Percentiles rank a stretch among this genome's conserved stretches.
Evolutionary conservation across 495 filamentous ascomycete species (phyloP).

Genomic region (Friedmanniomyces simplex): DNA sequence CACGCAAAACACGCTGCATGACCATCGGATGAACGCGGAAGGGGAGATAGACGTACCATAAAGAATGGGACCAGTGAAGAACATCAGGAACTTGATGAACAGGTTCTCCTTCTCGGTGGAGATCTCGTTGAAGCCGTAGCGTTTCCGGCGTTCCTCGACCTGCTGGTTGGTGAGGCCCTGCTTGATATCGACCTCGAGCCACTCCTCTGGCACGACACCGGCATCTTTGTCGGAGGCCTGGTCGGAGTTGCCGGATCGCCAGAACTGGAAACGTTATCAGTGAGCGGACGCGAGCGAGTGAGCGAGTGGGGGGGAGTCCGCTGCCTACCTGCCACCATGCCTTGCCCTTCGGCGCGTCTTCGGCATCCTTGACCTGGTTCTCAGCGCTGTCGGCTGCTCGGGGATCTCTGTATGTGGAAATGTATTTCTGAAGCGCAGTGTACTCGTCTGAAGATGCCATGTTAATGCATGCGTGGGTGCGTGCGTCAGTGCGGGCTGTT

Average conservation of each 20-base stretch:
- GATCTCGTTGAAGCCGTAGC: slow-evolving; percentile 65
- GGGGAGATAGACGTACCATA: slow-evolving; percentile 49
- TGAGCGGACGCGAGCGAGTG: slow-evolving; percentile 23
- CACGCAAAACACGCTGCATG: slow-evolving; percentile 15
- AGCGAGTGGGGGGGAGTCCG: neutral
- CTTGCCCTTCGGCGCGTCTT: slow-evolving; percentile 23
- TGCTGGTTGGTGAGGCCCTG: slow-evolving; percentile 47
- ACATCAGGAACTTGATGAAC: slow-evolving; percentile 66
- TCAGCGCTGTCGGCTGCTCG: slow-evolving; percentile 13
- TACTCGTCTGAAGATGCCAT: slow-evolving; percentile 29
- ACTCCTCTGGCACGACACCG: slow-evolving; percentile 51
- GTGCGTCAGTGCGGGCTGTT: neutral
- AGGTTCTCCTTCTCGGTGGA: slow-evolving; percentile 66
- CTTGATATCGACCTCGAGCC: slow-evolving; percentile 61
- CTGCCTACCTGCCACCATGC: slow-evolving; percentile 18
- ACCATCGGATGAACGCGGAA: slow-evolving; percentile 1
- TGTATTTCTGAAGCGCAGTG: slow-evolving; percentile 30
- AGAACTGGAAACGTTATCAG: slow-evolving; percentile 33
- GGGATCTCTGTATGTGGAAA: slow-evolving; percentile 32
- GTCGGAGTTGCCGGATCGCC: slow-evolving; percentile 26
- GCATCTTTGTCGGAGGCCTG: slow-evolving; percentile 28
- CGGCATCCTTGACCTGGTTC: slow-evolving; percentile 13
- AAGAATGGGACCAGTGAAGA: slow-evolving; percentile 74
- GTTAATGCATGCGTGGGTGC: slow-evolving; percentile 1
- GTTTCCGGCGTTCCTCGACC: slow-evolving; percentile 56